Evolutionary conservation across 176 grass and related monocot genomes (phyloP).

Genomic region (Zizania latifolia): DNA sequence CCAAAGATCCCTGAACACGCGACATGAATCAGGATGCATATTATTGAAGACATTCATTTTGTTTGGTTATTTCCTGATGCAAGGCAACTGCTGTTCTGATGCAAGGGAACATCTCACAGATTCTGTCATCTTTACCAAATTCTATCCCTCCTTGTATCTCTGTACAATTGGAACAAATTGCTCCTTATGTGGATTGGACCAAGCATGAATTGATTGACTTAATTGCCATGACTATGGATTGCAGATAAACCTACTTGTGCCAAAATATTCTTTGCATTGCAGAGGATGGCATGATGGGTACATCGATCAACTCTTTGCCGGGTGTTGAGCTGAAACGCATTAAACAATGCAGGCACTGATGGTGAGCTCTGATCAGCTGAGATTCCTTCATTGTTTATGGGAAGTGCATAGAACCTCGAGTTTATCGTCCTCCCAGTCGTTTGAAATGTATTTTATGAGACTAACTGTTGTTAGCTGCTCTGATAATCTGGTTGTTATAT

Average conservation of each 20-base stretch:
- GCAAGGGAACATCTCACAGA: no score
- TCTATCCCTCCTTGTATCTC: no score
- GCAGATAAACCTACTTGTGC: no score
- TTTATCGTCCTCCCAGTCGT: conserved; percentile 31
- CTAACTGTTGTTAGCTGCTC: conserved; percentile 27
- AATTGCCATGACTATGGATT: no score
- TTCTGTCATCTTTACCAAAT: no score
- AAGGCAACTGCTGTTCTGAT: no score
- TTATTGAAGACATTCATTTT: neutral
- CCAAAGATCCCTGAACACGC: neutral
- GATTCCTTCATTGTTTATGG: conserved; percentile 37
- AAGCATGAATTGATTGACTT: no score
- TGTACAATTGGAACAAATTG: no score
- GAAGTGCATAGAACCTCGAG: conserved; percentile 22
- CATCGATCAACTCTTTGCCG: conserved; percentile 1
- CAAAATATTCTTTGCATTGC: no score
- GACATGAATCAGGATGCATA: neutral
- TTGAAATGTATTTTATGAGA: conserved; percentile 33
- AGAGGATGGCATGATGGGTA: conserved; percentile 8
- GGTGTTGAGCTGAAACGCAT: conserved; percentile 13
- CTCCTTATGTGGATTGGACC: no score
- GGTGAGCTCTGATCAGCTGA: conserved; percentile 1
- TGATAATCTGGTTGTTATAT: neutral
- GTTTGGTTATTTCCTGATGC: neutral
- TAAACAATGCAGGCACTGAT: conserved; percentile 33